Evolutionary conservation across 192 early-diverging fungal species (phyloP), one percentile per base, ranked within the genome.

Genomic region (Dispira simplex): DNA sequence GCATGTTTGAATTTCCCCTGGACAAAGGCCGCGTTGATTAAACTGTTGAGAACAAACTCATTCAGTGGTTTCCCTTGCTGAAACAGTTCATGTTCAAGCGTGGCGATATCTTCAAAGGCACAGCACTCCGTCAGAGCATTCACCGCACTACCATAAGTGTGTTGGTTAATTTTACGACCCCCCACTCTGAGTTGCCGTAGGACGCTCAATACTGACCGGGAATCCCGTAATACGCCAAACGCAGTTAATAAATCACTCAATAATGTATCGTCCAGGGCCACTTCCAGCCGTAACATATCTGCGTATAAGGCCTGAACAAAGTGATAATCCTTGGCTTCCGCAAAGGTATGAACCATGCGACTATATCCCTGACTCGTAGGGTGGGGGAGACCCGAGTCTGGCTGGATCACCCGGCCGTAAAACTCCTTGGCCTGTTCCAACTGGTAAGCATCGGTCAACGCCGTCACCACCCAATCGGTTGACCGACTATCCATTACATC

Each of bases 21-120:
- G 14, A 32, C 58, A 43, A 60, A 60, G 25, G 58, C 58, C 2
- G 58, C 58, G 14, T 44, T 27, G 14, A 60, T 27, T 12, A 60
- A 18, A 13, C 44, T 27, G 43, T 60, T 60, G 26, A 13, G 18
- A 11, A 43, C 58, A 43, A 43, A 44, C 5, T 16, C 39, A 2
- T 18, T 13, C 27, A 27, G 9, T 14, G 43, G 32, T 21, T 26
- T 18, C 26, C 32, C 27, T 18, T 44, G 13, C 11, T 18, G 1
- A 16, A 11, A 12, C 1, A 60, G 12, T 18, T n/a, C 14, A 1
- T 18, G 28, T 16, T 60, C 32, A 1, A 43, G 3, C 5, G 10
- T 11, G 43, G 32, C 39, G 1, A 60, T 27, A 14, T 44, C 14
- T 18, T 44, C 58, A 44, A 43, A 60, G 21, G 21, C 21, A 18